These are phyloP conservation scores for Acarospora socialis DNA, from an alignment of 2,329 filamentous ascomycete species.

Conservation along the genomic window DNA sequence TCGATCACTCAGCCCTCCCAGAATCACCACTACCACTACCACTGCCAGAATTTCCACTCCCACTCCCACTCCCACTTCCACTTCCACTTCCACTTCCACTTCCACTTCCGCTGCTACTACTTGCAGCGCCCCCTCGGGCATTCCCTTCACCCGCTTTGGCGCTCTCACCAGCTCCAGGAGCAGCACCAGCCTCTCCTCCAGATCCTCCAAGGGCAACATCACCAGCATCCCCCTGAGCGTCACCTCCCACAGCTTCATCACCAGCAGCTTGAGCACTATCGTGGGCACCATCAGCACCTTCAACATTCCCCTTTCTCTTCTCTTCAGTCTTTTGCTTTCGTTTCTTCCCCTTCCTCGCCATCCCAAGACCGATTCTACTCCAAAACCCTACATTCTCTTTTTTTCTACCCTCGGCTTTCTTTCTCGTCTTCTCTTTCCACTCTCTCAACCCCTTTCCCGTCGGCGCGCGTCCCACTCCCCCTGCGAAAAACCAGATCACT, in stretches of 20 bases:
- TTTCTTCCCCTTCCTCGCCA: constrained; percentile 1
- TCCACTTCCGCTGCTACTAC: neutral
- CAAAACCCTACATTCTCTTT: constrained; percentile 1
- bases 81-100: neutral
- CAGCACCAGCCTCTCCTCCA: no score
- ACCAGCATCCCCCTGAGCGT: no score
- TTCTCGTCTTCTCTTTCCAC: constrained; percentile 4
- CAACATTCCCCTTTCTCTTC: no score
- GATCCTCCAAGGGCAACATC: no score
- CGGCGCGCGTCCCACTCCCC: constrained; percentile 3
- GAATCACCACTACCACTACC: neutral
- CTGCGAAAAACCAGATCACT: constrained; percentile 7
- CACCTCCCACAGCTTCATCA: no score
- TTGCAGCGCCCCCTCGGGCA: neutral
- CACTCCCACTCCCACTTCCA: neutral
- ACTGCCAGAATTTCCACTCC: neutral
- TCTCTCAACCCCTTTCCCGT: constrained; percentile 5
- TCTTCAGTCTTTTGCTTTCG: neutral
- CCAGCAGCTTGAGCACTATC: no score
- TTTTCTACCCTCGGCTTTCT: no score
- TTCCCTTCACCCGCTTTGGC: no score
- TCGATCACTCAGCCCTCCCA: neutral
- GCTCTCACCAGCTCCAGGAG: no score
- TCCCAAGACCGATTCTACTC: neutral
- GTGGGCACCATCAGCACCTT: no score